These are phyloP conservation scores for Cryphonectria naterciae DNA, from an alignment of 2,329 filamentous ascomycete genomes.

Conservation along the genomic window DNA sequence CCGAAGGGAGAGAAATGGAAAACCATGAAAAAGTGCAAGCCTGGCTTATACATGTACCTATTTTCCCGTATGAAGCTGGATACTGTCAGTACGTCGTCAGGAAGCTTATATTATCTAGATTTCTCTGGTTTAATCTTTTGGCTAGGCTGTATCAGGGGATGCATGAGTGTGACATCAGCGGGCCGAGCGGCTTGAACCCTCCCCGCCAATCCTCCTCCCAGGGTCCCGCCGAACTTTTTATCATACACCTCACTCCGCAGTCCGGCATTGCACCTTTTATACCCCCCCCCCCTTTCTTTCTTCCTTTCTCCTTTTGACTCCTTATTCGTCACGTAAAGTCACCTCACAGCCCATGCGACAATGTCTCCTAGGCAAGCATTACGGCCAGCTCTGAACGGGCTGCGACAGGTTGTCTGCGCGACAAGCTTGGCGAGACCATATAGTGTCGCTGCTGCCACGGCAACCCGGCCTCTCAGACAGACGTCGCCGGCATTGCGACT, in stretches of 20 bases:
- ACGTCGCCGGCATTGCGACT: neutral
- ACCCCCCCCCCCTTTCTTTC: neutral
- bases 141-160: neutral
- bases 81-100: neutral
- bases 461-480: neutral
- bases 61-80: neutral
- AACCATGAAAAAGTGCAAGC: neutral
- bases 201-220: neutral
- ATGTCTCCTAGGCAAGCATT: slow-evolving; percentile 26
- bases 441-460: neutral
- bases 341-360: neutral
- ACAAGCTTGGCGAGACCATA: neutral
- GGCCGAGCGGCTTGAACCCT: neutral
- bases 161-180: neutral
- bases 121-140: neutral
- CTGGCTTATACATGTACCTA: neutral
- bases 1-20: neutral
- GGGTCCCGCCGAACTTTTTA: neutral
- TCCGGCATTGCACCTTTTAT: neutral
- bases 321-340: neutral
- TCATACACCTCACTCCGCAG: neutral
- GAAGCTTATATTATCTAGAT: neutral
- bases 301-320: neutral
- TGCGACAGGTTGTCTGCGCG: slow-evolving; percentile 21
- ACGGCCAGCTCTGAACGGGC: slow-evolving; percentile 11